A percentile compares a stretch with the other conserved stretches of the same genome.
These are phyloP conservation scores for Curvularia hawaiiensis DNA, from an alignment of 2,329 filamentous ascomycete genomes.

Conservation along the genomic window DNA sequence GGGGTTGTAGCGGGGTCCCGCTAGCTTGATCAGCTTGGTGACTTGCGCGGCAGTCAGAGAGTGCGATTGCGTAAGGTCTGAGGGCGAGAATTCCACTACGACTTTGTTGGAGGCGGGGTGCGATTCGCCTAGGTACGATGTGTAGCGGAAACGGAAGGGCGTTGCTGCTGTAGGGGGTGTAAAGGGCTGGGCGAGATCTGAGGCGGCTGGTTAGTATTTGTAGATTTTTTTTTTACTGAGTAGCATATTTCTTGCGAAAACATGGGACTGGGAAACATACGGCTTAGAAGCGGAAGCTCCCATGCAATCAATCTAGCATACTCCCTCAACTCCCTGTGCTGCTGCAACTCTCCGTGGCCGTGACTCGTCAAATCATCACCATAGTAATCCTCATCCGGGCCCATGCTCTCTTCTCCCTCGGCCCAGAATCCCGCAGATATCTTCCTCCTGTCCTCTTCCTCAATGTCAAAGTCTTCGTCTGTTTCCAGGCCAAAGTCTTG, in stretches of 20 bases:
- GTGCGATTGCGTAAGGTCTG: conserved; percentile 74
- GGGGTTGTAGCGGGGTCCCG: conserved; percentile 86
- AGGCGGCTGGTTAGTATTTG: not conserved
- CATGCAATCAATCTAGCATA: conserved; percentile 87
- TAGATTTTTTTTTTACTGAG: not conserved
- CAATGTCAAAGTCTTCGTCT: conserved; percentile 35
- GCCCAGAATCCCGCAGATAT: conserved; percentile 41
- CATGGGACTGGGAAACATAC: conserved; percentile 59
- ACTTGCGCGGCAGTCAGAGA: conserved; percentile 70
- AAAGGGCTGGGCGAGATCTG: conserved; percentile 86
- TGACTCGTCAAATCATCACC: conserved; percentile 84
- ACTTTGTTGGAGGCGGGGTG: conserved; percentile 95
- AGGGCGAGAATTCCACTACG: conserved; percentile 83
- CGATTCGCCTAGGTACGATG: conserved; percentile 90
- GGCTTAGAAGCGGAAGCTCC: conserved; percentile 91
- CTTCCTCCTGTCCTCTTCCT: conserved; percentile 22
- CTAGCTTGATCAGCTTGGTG: conserved; percentile 85
- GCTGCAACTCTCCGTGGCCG: conserved; percentile 85
- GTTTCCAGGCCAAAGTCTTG: conserved; percentile 23
- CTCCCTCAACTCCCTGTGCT: conserved; percentile 85
- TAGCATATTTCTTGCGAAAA: not conserved
- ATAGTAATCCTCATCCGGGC: conserved; percentile 67
- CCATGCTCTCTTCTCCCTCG: conserved; percentile 55
- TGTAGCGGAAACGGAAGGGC: conserved; percentile 93
- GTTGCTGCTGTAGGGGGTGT: conserved; percentile 68